Evolutionary conservation across 805 yeast species (phyloP).

Genomic region (Yamadazyma insecticola): DNA sequence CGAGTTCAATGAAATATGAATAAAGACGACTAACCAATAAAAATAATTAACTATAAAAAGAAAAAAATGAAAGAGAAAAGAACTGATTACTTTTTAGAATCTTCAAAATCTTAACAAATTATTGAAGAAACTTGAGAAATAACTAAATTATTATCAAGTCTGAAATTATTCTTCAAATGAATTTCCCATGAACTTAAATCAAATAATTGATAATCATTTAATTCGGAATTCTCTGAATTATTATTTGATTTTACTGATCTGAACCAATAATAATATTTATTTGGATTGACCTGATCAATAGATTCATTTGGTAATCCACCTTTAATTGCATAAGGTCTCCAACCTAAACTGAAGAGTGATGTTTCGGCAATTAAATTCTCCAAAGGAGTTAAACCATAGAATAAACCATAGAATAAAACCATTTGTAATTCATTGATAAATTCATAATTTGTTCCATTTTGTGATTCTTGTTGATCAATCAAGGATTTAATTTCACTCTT

Average conservation of each 20-base stretch:
- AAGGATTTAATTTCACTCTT: slow-evolving; percentile 24
- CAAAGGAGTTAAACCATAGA: slow-evolving; percentile 38
- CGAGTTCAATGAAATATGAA: too few species aligned
- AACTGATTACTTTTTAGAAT: too few species aligned
- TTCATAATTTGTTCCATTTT: slow-evolving; percentile 15
- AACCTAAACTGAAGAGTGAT: slow-evolving; percentile 33
- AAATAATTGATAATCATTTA: slow-evolving; percentile 39
- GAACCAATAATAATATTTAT: slow-evolving; percentile 16
- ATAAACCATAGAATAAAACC: slow-evolving; percentile 40
- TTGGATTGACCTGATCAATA: slow-evolving; percentile 5
- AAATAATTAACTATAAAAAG: too few species aligned
- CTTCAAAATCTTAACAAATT: too few species aligned
- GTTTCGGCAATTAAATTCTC: slow-evolving; percentile 41
- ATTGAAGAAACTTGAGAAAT: too few species aligned
- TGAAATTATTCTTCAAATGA: slow-evolving; percentile 31
- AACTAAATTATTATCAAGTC: slow-evolving; percentile 24
- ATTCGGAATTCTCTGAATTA: slow-evolving; percentile 14
- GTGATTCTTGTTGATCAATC: slow-evolving; percentile 8
- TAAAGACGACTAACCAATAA: too few species aligned
- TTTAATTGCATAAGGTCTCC: slow-evolving; percentile 33
- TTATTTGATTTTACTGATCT: slow-evolving; percentile 4
- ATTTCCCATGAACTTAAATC: slow-evolving; percentile 40
- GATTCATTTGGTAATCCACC: slow-evolving; percentile 10
- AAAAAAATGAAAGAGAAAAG: too few species aligned
- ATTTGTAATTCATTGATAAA: slow-evolving; percentile 30